These are phyloP conservation scores for Quercus dentata DNA, from an alignment of 306 rosid genomes.

Conservation along the genomic window DNA sequence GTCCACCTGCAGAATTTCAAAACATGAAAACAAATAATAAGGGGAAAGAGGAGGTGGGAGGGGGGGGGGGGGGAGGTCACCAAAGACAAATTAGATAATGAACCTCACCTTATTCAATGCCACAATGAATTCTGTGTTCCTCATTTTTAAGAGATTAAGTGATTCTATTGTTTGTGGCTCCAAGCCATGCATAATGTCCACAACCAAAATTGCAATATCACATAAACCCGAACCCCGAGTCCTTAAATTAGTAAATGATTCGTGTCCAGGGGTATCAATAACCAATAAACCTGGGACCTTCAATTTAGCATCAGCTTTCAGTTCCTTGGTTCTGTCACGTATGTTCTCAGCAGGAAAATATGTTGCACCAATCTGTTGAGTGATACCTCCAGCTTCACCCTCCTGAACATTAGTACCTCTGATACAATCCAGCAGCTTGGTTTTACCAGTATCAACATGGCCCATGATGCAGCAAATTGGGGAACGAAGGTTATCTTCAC, in stretches of 20 bases:
- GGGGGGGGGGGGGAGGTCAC: neutral
- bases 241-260: constrained; percentile 80
- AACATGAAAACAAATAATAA: neutral
- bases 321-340: constrained; percentile 88
- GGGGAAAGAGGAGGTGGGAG: neutral
- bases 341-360: constrained; percentile 92
- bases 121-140: constrained; percentile 90
- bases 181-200: constrained; percentile 97
- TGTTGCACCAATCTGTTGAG: constrained; percentile 98
- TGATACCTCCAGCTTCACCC: constrained; percentile 98
- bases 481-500: constrained; percentile 81
- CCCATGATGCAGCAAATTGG: constrained; percentile 99
- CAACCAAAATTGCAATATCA: constrained; percentile 95
- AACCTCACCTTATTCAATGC: constrained; percentile 81
- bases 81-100: neutral
- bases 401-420: constrained; percentile 97
- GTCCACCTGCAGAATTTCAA: constrained; percentile 63
- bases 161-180: constrained; percentile 96
- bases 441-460: constrained; percentile 96
- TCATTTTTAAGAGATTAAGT: constrained; percentile 83
- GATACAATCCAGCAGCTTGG: constrained; percentile 89
- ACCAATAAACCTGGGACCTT: constrained; percentile 89
- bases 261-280: constrained; percentile 98
- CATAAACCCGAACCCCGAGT: constrained; percentile 96
- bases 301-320: constrained; percentile 93